Conservation (phyloP, 352 stramenopile genomes). For the Pythium angustatum region DNA sequence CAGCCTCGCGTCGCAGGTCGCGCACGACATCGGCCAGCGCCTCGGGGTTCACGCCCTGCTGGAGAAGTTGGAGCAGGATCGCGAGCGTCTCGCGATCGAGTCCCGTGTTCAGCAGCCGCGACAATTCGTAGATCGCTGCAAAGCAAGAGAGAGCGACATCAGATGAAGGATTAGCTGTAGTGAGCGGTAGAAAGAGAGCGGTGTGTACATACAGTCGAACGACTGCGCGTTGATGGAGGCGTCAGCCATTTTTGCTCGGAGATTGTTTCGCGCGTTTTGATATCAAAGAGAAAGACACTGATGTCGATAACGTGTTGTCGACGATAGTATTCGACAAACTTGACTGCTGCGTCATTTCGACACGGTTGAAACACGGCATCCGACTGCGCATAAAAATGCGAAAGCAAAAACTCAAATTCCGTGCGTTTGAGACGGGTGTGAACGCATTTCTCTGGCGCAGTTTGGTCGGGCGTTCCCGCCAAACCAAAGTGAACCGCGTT, state of each 20-base stretch:
- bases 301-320: not conserved
- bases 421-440: too few relatives aligned
- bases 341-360: too few relatives aligned
- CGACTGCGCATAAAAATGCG: too few relatives aligned
- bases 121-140: slow-evolving; percentile 89
- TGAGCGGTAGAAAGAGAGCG: not conserved
- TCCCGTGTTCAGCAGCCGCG: slow-evolving; percentile 88
- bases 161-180: not conserved
- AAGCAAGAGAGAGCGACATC: not conserved
- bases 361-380: too few relatives aligned
- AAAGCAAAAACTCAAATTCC: too few relatives aligned
- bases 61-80: slow-evolving; percentile 86
- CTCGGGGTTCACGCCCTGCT: slow-evolving; percentile 91
- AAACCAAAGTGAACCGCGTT: too few relatives aligned
- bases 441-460: too few relatives aligned
- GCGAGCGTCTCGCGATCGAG: slow-evolving; percentile 87
- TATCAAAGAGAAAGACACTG: not conserved
- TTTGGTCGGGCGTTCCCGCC: too few relatives aligned
- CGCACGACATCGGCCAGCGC: slow-evolving; percentile 88
- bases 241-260: slow-evolving; percentile 20
- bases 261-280: not conserved
- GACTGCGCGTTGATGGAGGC: slow-evolving; percentile 23
- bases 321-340: too few relatives aligned
- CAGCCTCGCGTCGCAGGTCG: slow-evolving; percentile 81
- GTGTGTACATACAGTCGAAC: slow-evolving; percentile 21